These are phyloP conservation scores for Chlorella sp. DNA, from an alignment of 139 green algal species.

Conservation along the genomic window DNA sequence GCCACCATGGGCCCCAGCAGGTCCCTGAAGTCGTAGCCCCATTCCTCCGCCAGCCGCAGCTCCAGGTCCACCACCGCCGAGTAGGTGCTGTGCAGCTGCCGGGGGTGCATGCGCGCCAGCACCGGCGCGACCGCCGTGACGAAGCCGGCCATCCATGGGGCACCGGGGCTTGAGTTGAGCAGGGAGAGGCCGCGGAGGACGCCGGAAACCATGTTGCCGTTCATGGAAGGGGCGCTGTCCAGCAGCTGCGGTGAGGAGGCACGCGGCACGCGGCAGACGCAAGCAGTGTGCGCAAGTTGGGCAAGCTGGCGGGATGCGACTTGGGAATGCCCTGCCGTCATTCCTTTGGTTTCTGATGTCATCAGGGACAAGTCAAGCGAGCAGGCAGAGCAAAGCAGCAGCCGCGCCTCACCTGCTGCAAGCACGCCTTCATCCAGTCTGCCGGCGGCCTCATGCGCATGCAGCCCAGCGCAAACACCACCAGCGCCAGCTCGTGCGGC, in stretches of 20 bases:
- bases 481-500: neutral
- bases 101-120: neutral
- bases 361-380: too few species aligned
- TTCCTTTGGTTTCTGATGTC: too few species aligned
- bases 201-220: neutral
- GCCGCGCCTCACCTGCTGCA: neutral
- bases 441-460: neutral
- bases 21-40: neutral
- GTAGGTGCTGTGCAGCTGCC: neutral
- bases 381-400: too few species aligned
- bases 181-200: neutral
- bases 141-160: neutral
- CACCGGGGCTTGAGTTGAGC: neutral
- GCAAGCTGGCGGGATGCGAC: too few species aligned
- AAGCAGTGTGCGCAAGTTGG: too few species aligned
- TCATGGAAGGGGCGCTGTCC: neutral
- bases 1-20: neutral
- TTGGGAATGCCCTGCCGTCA: too few species aligned
- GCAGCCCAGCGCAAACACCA: conserved; percentile 1
- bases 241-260: neutral
- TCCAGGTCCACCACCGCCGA: neutral
- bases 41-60: neutral
- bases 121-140: neutral
- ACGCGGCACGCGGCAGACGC: too few species aligned
- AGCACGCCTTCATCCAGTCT: neutral